Evolutionary conservation across 2,329 filamentous ascomycete genomes (phyloP), one percentile per base, ranked within the genome.

Genomic region (Cryphonectria parasitica): DNA sequence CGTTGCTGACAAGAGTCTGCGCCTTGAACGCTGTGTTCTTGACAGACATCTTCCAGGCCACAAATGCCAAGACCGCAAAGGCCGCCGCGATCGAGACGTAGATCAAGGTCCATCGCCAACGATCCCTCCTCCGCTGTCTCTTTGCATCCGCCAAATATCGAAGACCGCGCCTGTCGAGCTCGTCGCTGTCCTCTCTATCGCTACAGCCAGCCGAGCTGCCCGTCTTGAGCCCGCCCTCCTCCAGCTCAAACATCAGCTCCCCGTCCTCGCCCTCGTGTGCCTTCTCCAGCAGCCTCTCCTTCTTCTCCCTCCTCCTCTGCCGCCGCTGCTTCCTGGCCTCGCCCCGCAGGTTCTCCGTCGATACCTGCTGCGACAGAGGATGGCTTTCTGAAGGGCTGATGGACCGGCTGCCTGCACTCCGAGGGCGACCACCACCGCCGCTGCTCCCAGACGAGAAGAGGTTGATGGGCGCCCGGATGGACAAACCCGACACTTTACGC

Each of bases 191-290:
- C 74, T 90, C 83, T 74, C 89, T 82, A 76, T 91, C 82, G 83
- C 86, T 89, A 79, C 87, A 90, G 49, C 88, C 88, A 0, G 88
- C 90, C 7, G 83, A 84, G 77, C 87, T 92, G 68, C 91, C 90
- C 64, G 91, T 89, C 72, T 86, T 89, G 77, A 92, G 87, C 2
- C 86, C 88, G 1, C 94, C 93, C 78, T 94, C 91, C 80, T 98
- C 95, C 91, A 95, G 93, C 81, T 96, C 92, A 79, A 93, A 95
- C 90, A 97, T 93, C 76, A 97, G 83, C 79, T 90, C 88, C 52
- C 91, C 90, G 74, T 93, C 89, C 77, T 93, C 92, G 69, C 90
- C 90, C 72, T 89, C 80, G 36, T 83, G 83, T 4, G 88, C 88
- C 67, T 87, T 82, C 69, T 84, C 82, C 75, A 85, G 80, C 77